A percentile compares a stretch with the other conserved stretches of the same genome.
These are phyloP conservation scores for Colletotrichum noveboracense DNA, from an alignment of 2,329 filamentous ascomycete species.

Conservation along the genomic window DNA sequence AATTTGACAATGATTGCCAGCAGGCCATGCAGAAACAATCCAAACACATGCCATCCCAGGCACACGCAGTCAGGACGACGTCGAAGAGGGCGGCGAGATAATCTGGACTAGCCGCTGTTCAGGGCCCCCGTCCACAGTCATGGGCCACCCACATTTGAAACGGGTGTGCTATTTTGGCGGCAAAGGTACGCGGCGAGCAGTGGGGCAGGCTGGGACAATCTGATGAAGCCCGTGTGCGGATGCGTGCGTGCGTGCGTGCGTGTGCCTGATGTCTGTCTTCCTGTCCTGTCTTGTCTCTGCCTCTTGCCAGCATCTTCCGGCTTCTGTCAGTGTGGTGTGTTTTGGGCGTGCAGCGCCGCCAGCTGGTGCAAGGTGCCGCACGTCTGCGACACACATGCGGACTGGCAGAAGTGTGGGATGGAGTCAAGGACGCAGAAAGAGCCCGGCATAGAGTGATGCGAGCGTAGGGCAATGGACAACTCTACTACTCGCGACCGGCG, in stretches of 20 bases:
- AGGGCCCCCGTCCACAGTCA: not conserved
- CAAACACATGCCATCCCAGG: not conserved
- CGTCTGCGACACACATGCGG: conserved; percentile 9
- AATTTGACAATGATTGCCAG: not conserved
- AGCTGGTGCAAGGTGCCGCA: conserved; percentile 10
- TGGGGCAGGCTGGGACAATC: conserved; percentile 2
- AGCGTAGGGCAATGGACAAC: not conserved
- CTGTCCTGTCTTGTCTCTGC: not conserved
- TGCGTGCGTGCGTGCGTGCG: not conserved
- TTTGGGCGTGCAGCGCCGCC: conserved; percentile 9
- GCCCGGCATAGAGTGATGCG: not conserved
- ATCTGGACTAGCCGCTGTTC: not conserved
- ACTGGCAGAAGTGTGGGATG: not conserved
- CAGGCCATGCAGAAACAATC: not conserved
- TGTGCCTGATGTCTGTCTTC: not conserved
- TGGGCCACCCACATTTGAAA: conserved; percentile 11
- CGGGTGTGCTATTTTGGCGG: conserved; percentile 15
- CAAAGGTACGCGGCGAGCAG: not conserved
- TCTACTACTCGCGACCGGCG: not conserved
- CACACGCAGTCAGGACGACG: not conserved
- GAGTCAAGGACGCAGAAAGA: not conserved
- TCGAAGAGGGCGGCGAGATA: not conserved
- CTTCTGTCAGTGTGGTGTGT: not conserved
- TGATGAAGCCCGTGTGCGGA: not conserved
- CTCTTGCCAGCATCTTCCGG: not conserved